Percentiles rank a stretch among this genome's conserved stretches.
These are phyloP conservation scores for Ophiocordyceps australis DNA, from an alignment of 2,329 filamentous ascomycete species.

Conservation along the genomic window DNA sequence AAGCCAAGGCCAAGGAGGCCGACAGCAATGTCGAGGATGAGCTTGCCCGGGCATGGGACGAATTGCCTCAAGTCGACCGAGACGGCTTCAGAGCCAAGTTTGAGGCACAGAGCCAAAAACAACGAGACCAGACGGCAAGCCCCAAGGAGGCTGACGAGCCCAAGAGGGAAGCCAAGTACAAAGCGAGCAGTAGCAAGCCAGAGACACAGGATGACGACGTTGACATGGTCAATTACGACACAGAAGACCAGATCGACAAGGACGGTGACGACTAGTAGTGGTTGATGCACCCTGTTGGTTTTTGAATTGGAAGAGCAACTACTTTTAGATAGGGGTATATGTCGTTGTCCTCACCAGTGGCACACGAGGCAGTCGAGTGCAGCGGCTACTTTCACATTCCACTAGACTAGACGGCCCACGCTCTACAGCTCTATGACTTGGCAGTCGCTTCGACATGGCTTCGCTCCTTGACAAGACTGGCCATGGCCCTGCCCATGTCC, in stretches of 20 bases:
- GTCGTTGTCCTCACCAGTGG: background rate
- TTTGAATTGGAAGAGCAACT: too few relatives aligned
- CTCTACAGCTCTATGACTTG: conserved; percentile 1
- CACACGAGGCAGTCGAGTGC: background rate
- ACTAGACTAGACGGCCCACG: too few relatives aligned
- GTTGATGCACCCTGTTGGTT: too few relatives aligned
- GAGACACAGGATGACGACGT: conserved; percentile 26
- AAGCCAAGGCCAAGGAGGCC: conserved; percentile 23
- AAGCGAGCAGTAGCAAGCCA: conserved; percentile 8
- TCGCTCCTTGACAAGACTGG: conserved; percentile 12
- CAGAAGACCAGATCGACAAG: conserved; percentile 18
- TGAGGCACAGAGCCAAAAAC: conserved; percentile 9
- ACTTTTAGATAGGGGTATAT: too few relatives aligned
- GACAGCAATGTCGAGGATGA: conserved; percentile 30
- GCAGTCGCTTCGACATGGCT: conserved; percentile 8
- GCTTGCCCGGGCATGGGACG: conserved; percentile 34
- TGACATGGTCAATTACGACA: conserved; percentile 28
- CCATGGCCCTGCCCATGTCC: conserved; percentile 12
- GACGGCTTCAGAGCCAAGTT: conserved; percentile 25
- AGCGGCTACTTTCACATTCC: too few relatives aligned
- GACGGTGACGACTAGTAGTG: conserved; percentile 12
- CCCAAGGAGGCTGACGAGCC: conserved; percentile 8
- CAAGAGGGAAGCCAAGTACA: conserved; percentile 3
- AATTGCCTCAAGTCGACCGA: conserved; percentile 27
- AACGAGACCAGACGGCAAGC: conserved; percentile 6